Conservation (phyloP, 2,329 filamentous ascomycete genomes). For the Phaeosphaeriaceae sp. region DNA sequence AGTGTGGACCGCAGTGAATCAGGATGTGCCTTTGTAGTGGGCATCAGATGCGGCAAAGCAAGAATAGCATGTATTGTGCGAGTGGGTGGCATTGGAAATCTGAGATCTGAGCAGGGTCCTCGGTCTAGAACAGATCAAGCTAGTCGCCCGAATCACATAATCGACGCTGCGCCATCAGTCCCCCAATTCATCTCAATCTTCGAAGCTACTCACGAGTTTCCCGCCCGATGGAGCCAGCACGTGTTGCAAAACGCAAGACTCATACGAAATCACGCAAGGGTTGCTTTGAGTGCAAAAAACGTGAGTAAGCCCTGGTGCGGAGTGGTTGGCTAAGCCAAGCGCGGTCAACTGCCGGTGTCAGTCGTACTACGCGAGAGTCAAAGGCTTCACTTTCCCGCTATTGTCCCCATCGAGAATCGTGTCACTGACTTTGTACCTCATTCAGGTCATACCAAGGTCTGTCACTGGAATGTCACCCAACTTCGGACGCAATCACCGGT, state of each 20-base stretch:
- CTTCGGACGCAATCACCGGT: neutral
- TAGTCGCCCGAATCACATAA: conserved; percentile 16
- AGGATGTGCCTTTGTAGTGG: no score
- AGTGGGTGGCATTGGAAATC: neutral
- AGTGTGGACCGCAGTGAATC: no score
- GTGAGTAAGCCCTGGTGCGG: no score
- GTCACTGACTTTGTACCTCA: no score
- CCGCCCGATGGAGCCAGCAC: conserved; percentile 19
- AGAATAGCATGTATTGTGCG: neutral
- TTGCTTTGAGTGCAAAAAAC: conserved; percentile 42
- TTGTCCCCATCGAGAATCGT: no score
- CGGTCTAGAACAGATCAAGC: neutral
- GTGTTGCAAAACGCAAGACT: conserved; percentile 38
- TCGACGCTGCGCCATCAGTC: conserved; percentile 1
- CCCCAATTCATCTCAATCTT: conserved; percentile 4
- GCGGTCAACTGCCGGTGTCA: no score
- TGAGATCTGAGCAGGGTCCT: neutral
- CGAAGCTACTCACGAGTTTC: conserved; percentile 1
- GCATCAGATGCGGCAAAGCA: neutral
- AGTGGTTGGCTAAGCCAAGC: no score
- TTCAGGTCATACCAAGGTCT: conserved; percentile 40
- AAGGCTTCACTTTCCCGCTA: no score
- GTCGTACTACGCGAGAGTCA: no score
- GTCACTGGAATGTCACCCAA: no score
- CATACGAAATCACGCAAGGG: conserved; percentile 43